Base-by-base conservation (phyloP, 257 asterid species). In the Craterostigma plantagineum region DNA sequence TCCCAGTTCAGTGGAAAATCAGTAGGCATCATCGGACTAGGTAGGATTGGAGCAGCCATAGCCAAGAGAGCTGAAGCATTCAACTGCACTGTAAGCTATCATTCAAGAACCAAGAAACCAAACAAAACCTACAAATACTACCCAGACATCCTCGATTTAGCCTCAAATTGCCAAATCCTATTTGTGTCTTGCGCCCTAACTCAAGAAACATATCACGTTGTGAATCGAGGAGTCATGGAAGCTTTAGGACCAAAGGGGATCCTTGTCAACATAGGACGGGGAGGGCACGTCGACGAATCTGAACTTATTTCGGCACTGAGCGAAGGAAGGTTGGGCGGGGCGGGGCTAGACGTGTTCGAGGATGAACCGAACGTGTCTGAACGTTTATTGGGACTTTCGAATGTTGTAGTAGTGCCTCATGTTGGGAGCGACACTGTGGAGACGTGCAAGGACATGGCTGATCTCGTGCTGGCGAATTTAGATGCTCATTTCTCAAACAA, bases 341-440 rank as follows among this genome's bases (percentile, higher is more conserved):
- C 92, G 16, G 96, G 96, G 27, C 85, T 84, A 17, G 93, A 84
- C 48, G 96, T 84, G 18, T 73, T 63, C 34, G 82, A 84, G 63
- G 68, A 63, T 2, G 95, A 79, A 38, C 95, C 95, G 16, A 46
- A 71, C 3, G 85, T 74, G 14, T 73, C 81, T 4, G 80, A 70
- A 17, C 50, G 46, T 14, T 53, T 84, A 8, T 54, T 74, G 4
- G 71, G 74, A 9, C 71, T 83, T 1, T 54, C 69, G 6, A 79
- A 71, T 14, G 84, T 76, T 5, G 93, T 79, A 10, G n/a, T 79
- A 18, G 42, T 69, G 64, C 78, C 93, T 40, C 93, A 83, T 60
- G 75, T 65, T 3, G 93, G 79, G 50, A 68, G 79, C 2, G 76
- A 70, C 34, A 76, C 84, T 0, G 50, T 73, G 1, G 95, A 73